phyloP scores from a whole-genome alignment of 805 yeast genomes.

The Candida germanica region DNA sequence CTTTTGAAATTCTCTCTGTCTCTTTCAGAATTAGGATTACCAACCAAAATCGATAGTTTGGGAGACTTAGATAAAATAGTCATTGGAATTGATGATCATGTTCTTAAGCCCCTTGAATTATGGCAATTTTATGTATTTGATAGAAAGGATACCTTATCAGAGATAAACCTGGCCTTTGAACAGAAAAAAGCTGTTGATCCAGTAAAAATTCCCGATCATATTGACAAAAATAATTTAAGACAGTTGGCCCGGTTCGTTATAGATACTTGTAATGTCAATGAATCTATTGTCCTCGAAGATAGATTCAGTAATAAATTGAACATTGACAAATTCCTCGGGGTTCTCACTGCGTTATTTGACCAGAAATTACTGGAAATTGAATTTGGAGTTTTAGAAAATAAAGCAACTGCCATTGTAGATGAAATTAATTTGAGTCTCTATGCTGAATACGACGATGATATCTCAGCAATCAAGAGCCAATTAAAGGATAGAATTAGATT shows the following conservation, averaged over 20 bases:
- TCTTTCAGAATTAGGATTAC: constrained; percentile 57
- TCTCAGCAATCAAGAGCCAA: constrained; percentile 61
- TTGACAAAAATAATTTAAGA: constrained; percentile 35
- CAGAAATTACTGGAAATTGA: constrained; percentile 13
- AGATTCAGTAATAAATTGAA: constrained; percentile 58
- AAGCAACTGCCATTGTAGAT: constrained; percentile 59
- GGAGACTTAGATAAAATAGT: constrained; percentile 59
- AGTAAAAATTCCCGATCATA: constrained; percentile 43
- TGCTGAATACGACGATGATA: constrained; percentile 71
- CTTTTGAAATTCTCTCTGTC: constrained; percentile 61
- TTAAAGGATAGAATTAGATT: constrained; percentile 73
- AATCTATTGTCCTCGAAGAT: constrained; percentile 43
- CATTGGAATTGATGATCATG: constrained; percentile 68
- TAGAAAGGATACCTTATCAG: constrained; percentile 39
- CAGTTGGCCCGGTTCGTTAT: constrained; percentile 50
- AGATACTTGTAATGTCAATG: constrained; percentile 36
- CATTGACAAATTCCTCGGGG: constrained; percentile 46
- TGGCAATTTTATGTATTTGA: constrained; percentile 90
- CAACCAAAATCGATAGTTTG: constrained; percentile 48
- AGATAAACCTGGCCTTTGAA: constrained; percentile 38
- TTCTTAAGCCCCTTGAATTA: constrained; percentile 59
- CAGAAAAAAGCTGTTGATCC: constrained; percentile 18
- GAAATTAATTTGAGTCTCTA: constrained; percentile 76
- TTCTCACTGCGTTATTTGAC: constrained; percentile 36
- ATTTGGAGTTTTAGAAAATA: constrained; percentile 24